Evolutionary conservation across 768 basidiomycete species (phyloP).

Genomic region (Basidioascus undulatus): DNA sequence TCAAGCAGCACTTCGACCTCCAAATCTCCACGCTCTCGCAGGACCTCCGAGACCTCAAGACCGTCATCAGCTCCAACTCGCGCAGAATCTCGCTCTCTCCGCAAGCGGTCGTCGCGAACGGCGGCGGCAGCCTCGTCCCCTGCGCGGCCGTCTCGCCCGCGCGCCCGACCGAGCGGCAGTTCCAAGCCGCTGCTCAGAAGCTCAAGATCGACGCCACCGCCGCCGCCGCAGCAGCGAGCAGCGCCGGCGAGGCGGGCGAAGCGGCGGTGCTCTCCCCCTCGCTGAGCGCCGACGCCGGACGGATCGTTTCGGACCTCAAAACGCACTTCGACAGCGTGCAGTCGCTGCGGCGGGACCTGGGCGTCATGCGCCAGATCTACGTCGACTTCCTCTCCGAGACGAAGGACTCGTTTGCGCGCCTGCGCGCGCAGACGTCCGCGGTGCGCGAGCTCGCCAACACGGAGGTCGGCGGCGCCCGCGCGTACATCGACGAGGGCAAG

Average conservation of each 20-base stretch:
- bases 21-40: slow-evolving; percentile 65
- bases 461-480: slow-evolving; percentile 61
- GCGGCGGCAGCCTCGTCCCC: slow-evolving; percentile 37
- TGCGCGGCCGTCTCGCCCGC: slow-evolving; percentile 21
- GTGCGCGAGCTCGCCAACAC: slow-evolving; percentile 67
- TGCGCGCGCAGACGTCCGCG: slow-evolving; percentile 61
- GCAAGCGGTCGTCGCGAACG: slow-evolving; percentile 18
- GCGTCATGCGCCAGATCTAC: slow-evolving; percentile 81
- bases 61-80: slow-evolving; percentile 28
- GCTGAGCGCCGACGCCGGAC: slow-evolving; percentile 14
- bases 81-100: slow-evolving; percentile 29
- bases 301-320: slow-evolving; percentile 58
- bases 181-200: slow-evolving; percentile 10
- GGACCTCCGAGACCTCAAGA: slow-evolving; percentile 72
- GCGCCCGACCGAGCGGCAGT: slow-evolving; percentile 11
- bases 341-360: slow-evolving; percentile 74
- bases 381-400: slow-evolving; percentile 80
- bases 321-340: slow-evolving; percentile 89
- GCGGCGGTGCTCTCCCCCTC: slow-evolving; percentile 32
- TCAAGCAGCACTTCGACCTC: slow-evolving; percentile 88
- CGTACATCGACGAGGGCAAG: slow-evolving; percentile 77
- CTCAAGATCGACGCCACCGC: slow-evolving; percentile 14
- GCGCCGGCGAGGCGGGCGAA: slow-evolving; percentile 33
- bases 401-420: slow-evolving; percentile 50
- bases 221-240: slow-evolving; percentile 49